Percentiles rank a stretch among this genome's conserved stretches.
phyloP scores from a whole-genome alignment of 257 asterid species.

The Rubia yunnanensis region DNA sequence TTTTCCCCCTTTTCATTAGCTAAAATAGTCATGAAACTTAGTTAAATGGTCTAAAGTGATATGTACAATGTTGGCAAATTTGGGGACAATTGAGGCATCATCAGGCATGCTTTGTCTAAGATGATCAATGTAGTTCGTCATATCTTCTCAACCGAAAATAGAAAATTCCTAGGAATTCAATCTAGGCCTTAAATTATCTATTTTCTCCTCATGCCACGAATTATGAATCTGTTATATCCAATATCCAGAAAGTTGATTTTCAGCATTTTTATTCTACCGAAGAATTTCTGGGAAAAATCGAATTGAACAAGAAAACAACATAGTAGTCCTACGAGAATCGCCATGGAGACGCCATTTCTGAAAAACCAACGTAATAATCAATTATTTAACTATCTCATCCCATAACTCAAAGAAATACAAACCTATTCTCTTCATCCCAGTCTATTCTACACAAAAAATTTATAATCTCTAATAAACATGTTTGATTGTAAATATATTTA shows the following conservation, averaged over 20 bases:
- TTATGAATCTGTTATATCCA: not conserved
- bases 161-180: not conserved
- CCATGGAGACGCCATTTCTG: constrained; percentile 2
- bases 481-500: too few species aligned
- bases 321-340: not conserved
- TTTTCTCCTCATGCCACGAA: not conserved
- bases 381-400: too few species aligned
- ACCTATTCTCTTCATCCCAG: too few species aligned
- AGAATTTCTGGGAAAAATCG: constrained; percentile 1
- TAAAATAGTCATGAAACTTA: too few species aligned
- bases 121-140: not conserved
- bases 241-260: not conserved
- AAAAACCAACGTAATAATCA: not conserved
- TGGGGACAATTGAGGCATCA: not conserved
- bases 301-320: not conserved
- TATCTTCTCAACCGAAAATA: not conserved
- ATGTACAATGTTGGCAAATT: not conserved
- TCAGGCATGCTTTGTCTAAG: not conserved
- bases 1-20: too few species aligned
- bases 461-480: too few species aligned
- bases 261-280: not conserved
- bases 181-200: not conserved
- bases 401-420: too few species aligned
- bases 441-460: too few species aligned
- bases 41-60: too few species aligned